A percentile compares a stretch with the other conserved stretches of the same genome.
These are phyloP conservation scores for Sisymbrium irio DNA, from an alignment of 345 rosid species.

Conservation along the genomic window DNA sequence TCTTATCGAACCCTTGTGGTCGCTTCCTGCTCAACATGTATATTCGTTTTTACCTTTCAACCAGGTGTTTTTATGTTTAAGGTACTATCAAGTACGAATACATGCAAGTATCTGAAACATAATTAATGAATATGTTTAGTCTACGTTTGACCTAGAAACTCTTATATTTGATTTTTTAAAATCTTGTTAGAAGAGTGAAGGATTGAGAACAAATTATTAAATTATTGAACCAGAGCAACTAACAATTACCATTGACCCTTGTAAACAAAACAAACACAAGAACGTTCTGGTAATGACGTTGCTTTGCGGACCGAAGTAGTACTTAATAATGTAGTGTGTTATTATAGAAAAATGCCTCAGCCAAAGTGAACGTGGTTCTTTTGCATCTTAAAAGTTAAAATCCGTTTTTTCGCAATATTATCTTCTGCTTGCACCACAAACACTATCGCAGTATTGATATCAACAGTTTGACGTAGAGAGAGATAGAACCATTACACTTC, in stretches of 20 bases:
- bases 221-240: neutral
- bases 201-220: slow-evolving; percentile 4
- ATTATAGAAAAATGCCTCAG: neutral
- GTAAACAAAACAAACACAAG: neutral
- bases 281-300: slow-evolving; percentile 8
- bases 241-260: slow-evolving; percentile 23
- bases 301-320: slow-evolving; percentile 5
- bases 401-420: neutral
- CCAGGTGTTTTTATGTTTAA: too few relatives aligned
- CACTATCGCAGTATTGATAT: neutral
- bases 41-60: too few relatives aligned
- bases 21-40: neutral
- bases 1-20: neutral
- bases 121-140: neutral
- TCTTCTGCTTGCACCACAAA: neutral
- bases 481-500: neutral
- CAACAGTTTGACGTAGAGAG: neutral
- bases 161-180: too few relatives aligned
- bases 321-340: neutral
- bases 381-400: neutral
- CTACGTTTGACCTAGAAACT: neutral
- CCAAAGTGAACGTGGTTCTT: neutral
- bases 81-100: neutral
- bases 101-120: neutral
- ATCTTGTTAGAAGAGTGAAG: neutral